phyloP scores from a whole-genome alignment of 805 yeast genomes.

The Suhomyces sp. region DNA sequence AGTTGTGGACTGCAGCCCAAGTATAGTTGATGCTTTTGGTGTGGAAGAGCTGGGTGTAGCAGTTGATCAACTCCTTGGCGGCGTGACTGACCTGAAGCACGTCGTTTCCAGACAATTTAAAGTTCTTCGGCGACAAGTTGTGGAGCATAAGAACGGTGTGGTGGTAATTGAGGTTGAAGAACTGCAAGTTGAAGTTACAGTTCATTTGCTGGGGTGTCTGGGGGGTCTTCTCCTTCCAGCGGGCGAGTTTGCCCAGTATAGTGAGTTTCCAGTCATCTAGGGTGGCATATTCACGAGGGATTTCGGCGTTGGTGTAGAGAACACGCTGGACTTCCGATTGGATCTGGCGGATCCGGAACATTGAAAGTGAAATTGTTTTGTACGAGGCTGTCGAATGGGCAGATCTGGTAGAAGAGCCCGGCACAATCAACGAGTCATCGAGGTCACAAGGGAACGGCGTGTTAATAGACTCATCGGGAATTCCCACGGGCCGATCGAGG shows the following conservation, averaged over 20 bases:
- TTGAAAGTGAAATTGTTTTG: slow-evolving; percentile 62
- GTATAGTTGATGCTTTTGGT: slow-evolving; percentile 71
- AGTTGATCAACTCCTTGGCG: slow-evolving; percentile 61
- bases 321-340: slow-evolving; percentile 76
- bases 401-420: slow-evolving; percentile 11
- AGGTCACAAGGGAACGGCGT: slow-evolving; percentile 68
- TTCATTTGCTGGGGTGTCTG: slow-evolving; percentile 58
- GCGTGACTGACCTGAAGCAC: slow-evolving; percentile 57
- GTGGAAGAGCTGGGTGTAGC: slow-evolving; percentile 57
- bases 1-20: slow-evolving; percentile 89
- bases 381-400: slow-evolving; percentile 47
- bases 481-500: slow-evolving; percentile 83
- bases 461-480: slow-evolving; percentile 75
- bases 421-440: slow-evolving; percentile 66
- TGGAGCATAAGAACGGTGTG: slow-evolving; percentile 70
- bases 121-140: slow-evolving; percentile 74
- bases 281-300: slow-evolving; percentile 59
- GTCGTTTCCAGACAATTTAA: slow-evolving; percentile 51
- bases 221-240: slow-evolving; percentile 62
- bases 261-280: slow-evolving; percentile 62
- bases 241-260: slow-evolving; percentile 49
- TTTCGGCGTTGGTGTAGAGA: slow-evolving; percentile 65
- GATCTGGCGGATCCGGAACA: slow-evolving; percentile 66
- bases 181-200: slow-evolving; percentile 68
- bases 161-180: slow-evolving; percentile 71